Evolutionary conservation across 345 rosid species (phyloP), one percentile per base, ranked within the genome.

Genomic region (Sonneratia alba): DNA sequence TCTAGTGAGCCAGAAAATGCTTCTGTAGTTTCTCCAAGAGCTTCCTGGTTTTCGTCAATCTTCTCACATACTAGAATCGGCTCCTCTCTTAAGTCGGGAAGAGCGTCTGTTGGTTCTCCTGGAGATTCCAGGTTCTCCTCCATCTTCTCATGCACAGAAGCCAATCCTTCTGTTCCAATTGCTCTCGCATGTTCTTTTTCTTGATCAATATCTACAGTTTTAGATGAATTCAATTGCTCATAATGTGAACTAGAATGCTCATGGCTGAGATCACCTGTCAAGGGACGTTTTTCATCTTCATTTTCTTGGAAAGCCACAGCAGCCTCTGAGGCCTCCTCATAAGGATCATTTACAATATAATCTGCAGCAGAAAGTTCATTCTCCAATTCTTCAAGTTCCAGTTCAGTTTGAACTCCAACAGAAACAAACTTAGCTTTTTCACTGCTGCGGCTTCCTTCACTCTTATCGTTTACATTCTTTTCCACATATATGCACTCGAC

Each of bases 121-220:
- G 65, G 47, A 70, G 72, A 77, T 40, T 37, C 64, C 36, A 71
- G 70, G 65, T 48, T 73, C 72, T 70, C 74, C n/a, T 62, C 68
- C 64, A 68, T 70, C 55, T 73, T 81, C 73, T 70, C 77, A 64
- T 32, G 49, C 18, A 56, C 57, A 21, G 70, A 68, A 73, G 57
- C 12, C 68, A 62, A 55, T 64, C 70, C 71, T 75, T 66, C 85
- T 24, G 16, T 32, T 34, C 18, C 38, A 27, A 27, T 32, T 11
- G 16, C 38, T 27, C 18, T 4, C 9, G 38, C 38, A 27, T 12
- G 49, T 56, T 36, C 72, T 69, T 69, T 40, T 53, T 53, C 65
- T 53, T 37, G 38, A 18, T 18, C 64, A 14, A 38, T n/a, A 6
- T 19, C 34, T 38, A 32, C 21, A 22, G 36, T 19, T 45, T 68